These are phyloP conservation scores for Talaromyces sp. DNA, from an alignment of 2,329 filamentous ascomycete genomes.

Conservation along the genomic window DNA sequence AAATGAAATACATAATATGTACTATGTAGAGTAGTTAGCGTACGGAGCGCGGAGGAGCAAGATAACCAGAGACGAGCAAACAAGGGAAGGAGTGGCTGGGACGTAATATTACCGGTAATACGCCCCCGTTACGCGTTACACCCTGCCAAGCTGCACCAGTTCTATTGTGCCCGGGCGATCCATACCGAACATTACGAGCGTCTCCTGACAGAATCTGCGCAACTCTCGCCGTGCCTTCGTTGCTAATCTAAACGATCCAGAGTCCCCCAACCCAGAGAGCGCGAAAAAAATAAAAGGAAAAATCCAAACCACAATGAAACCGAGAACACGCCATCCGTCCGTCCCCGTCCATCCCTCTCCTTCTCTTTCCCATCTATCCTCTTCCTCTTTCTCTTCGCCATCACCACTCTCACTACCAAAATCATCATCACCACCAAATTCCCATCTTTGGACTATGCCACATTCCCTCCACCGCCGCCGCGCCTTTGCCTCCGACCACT, in stretches of 20 bases:
- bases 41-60: background rate
- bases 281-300: background rate
- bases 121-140: background rate
- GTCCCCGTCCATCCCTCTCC: constrained; percentile 21
- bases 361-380: constrained; percentile 15
- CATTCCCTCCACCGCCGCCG: constrained; percentile 23
- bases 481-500: constrained; percentile 25
- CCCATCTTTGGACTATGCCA: constrained; percentile 29
- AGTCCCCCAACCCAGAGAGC: constrained; percentile 3
- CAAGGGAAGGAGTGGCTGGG: background rate
- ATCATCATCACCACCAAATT: constrained; percentile 25
- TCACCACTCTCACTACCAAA: constrained; percentile 22
- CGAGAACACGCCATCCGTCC: constrained; percentile 22
- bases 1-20: background rate
- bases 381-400: constrained; percentile 18
- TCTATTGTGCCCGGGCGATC: background rate
- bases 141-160: background rate
- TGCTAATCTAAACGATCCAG: constrained; percentile 15
- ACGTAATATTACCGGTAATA: background rate
- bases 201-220: constrained; percentile 3
- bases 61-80: background rate
- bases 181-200: background rate
- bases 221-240: constrained; percentile 2
- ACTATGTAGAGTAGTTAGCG: background rate
- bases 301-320: constrained; percentile 28